phyloP scores from a whole-genome alignment of 1,139 yeast genomes.

The Hyphopichia khmerensis region DNA sequence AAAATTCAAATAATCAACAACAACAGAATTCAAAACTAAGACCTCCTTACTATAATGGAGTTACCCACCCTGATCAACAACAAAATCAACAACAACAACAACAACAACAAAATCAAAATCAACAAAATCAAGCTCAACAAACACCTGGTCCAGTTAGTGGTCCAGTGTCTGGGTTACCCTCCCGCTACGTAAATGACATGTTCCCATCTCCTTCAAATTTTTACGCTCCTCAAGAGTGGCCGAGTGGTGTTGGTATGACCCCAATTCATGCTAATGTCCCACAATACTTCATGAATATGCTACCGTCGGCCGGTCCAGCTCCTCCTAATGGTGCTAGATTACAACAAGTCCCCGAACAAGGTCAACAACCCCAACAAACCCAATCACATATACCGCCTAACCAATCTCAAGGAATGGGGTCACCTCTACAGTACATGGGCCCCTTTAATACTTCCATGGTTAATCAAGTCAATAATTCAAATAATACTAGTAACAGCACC shows the following conservation, averaged over 20 bases:
- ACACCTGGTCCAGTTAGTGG: not conserved
- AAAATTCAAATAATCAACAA: constrained; percentile 2
- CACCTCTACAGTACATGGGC: constrained; percentile 11
- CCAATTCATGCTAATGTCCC: constrained; percentile 29
- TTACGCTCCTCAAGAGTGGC: constrained; percentile 48
- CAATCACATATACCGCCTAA: constrained; percentile 4
- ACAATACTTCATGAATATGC: constrained; percentile 26
- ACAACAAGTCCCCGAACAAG: not conserved
- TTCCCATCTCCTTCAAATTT: constrained; percentile 57
- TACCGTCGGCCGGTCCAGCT: constrained; percentile 10
- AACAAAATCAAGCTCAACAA: constrained; percentile 12
- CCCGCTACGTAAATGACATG: constrained; percentile 52
- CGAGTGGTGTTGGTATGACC: constrained; percentile 39
- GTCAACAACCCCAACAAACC: not conserved
- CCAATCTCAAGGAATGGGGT: not conserved
- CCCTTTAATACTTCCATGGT: constrained; percentile 5
- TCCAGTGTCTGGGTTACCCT: constrained; percentile 50
- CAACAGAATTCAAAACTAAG: constrained; percentile 5
- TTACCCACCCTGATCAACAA: constrained; percentile 6
- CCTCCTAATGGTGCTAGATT: not conserved
- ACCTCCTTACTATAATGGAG: constrained; percentile 6
- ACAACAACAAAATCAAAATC: constrained; percentile 9
- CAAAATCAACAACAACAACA: constrained; percentile 12
- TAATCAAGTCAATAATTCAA: not conserved
- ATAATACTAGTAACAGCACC: too few relatives aligned